Evolutionary conservation across 2,329 filamentous ascomycete species (phyloP).

Genomic region (Penicillium sclerotigenum): DNA sequence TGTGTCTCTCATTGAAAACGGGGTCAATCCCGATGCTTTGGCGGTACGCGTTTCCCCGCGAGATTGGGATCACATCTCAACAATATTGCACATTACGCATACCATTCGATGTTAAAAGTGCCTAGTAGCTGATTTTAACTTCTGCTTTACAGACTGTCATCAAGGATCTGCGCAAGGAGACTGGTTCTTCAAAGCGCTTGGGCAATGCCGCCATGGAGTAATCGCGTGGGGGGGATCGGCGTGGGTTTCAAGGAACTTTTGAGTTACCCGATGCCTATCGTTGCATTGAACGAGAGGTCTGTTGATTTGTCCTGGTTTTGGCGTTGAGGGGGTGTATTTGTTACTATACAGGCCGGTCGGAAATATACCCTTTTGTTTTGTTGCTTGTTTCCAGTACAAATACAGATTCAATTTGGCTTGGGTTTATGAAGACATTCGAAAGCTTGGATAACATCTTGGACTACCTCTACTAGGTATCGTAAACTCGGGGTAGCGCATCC

Average conservation of each 20-base stretch:
- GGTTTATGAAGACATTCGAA: neutral
- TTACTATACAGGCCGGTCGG: constrained; percentile 5
- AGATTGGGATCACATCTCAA: neutral
- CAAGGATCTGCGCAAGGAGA: constrained; percentile 45
- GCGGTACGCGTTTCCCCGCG: constrained; percentile 64
- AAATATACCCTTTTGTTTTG: constrained; percentile 18
- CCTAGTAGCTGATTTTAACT: neutral
- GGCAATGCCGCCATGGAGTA: constrained; percentile 19
- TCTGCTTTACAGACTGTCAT: constrained; percentile 41
- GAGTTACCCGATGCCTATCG: no score
- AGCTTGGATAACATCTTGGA: neutral
- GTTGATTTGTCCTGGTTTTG: constrained; percentile 4
- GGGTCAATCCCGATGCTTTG: constrained; percentile 90
- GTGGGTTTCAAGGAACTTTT: neutral
- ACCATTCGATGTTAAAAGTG: neutral
- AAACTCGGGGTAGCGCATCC: constrained; percentile 2
- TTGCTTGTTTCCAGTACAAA: constrained; percentile 4
- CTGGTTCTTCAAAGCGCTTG: constrained; percentile 29
- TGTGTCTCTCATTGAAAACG: constrained; percentile 95
- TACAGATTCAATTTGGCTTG: constrained; percentile 10
- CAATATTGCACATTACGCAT: neutral
- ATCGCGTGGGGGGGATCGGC: neutral
- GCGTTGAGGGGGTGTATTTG: constrained; percentile 8
- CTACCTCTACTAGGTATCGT: constrained; percentile 12
- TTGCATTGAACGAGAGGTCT: neutral